Evolutionary conservation across 2,329 filamentous ascomycete genomes (phyloP), one percentile per base, ranked within the genome.

Genomic region (Colletotrichum trifolii): DNA sequence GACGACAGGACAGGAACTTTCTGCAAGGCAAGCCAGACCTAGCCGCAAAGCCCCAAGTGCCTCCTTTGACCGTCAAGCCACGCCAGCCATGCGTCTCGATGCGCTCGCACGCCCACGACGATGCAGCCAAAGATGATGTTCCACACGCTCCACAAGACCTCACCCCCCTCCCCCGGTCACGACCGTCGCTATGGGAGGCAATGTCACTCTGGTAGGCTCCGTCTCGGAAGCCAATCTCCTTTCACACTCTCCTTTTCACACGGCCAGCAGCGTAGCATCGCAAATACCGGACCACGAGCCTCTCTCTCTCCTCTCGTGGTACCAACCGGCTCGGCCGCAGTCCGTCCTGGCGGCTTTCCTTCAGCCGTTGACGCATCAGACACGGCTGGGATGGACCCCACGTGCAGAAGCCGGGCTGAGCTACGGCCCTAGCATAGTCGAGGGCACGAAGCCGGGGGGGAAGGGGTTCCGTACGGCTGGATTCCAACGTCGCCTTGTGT

Each of bases 291-390:
- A 61, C 50, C 54, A 15, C 42, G 43, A 54, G 39, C 49, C 45
- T 50, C 56, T 64, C 54, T 39, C n/a, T 45, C 56, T 64, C 54
- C 54, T 64, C 61, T 61, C 33, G 46, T 25, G 49, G 50, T 49
- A 56, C 58, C 15, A 43, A 25, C 45, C 40, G 58, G 50, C 62
- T 64, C 55, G 50, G 62, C 62, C 50, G 52, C 45, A 47, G 25
- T 50, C 46, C 62, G 52, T 36, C 12, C 33, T 33, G 33, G 38
- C 39, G 25, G 54, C 35, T 7, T 25, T 25, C 25, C 47, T 33
- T 43, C 53, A 48, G 54, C 54, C 54, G 12, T 58, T 34, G 60
- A 53, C 54, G 46, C 40, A 39, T 35, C 40, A 39, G 25, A 25
- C 25, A 25, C 25, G 60, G 60, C 54, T 48, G 17, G 4, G 39